Base-by-base conservation (phyloP, 495 filamentous ascomycete species). In the Penicillium argentinense region DNA sequence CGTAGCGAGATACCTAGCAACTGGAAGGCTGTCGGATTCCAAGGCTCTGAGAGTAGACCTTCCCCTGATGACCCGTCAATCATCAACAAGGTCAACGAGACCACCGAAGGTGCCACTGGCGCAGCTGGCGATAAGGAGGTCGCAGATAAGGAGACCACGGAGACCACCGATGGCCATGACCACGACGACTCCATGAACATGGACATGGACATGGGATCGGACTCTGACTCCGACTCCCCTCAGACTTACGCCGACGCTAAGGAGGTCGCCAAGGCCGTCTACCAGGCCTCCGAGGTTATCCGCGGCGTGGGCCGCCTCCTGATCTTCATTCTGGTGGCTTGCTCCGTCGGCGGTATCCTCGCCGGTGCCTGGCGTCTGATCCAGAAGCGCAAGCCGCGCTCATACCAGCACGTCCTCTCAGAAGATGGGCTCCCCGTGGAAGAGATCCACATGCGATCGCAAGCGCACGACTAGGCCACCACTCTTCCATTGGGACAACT, bases 11-110 rank as follows among this genome's bases (percentile, higher is more conserved):
- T 56, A 5, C 69, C 67, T 1, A 28, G 11, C 12, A 63, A 73
- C 37, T 73, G 69, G 69, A 52, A 59, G 13, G 51, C 60, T 14
- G 64, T 62, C 5, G 69, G 67, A 3, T 73, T 69, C 47, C 51
- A 48, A 5, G 59, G 63, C 14, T 52, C 51, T 1, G 34, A 3
- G 1, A 40, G 45, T 2, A 49, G 48, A 1, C 69, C 69, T 6
- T 49, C 45, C 5, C 60, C 66, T 0, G 60, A 69, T 33, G 60
- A 71, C 47, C 69, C 69, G 3, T 49, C 62, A 0, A 42, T 65
- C 43, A 42, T 69, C 14, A 57, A 51, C 23, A 52, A 43, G 2
- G 47, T 44, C 39, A 55, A 59, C 37, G 45, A 56, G 25, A 41
- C 49, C 34, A 36, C 37, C 14, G 17, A 29, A 12, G 56, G 49